Percentiles rank a stretch among this genome's conserved stretches.
These are phyloP conservation scores for Xylaria digitata DNA, from an alignment of 2,329 filamentous ascomycete species.

Conservation along the genomic window DNA sequence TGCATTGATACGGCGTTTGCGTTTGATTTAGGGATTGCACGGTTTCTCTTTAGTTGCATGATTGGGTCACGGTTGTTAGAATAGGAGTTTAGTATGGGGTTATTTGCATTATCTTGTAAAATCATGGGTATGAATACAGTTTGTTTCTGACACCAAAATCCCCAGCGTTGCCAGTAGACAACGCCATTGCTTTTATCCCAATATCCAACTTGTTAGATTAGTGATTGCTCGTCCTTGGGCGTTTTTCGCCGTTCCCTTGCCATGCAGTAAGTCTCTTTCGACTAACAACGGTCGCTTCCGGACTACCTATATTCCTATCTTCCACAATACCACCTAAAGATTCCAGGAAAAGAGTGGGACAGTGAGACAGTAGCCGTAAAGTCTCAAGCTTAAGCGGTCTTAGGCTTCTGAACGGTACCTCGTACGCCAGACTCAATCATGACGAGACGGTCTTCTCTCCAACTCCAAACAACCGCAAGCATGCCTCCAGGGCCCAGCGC, in stretches of 20 bases:
- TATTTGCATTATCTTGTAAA: constrained; percentile 40
- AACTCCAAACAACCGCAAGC: constrained; percentile 43
- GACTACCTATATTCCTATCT: background rate
- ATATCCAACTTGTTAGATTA: background rate
- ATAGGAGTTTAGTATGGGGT: constrained; percentile 36
- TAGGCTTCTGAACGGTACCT: constrained; percentile 41
- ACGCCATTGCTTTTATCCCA: background rate
- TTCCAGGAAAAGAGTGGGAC: background rate
- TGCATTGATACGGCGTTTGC: constrained; percentile 42
- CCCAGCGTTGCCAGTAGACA: background rate
- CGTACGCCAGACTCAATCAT: constrained; percentile 43
- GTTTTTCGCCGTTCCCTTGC: background rate
- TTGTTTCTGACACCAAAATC: background rate
- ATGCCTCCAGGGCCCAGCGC: constrained; percentile 45
- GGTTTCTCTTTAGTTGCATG: constrained; percentile 13
- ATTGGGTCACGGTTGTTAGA: constrained; percentile 29
- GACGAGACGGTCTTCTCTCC: constrained; percentile 46
- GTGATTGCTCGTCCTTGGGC: background rate
- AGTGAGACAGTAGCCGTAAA: background rate
- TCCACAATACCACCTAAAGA: background rate
- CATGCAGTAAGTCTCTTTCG: background rate
- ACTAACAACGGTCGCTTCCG: background rate
- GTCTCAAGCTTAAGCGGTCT: constrained; percentile 19
- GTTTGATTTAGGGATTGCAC: constrained; percentile 16
- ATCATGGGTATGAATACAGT: constrained; percentile 41